Conservation (phyloP, 306 rosid species). For the Prosopis cineraria region DNA sequence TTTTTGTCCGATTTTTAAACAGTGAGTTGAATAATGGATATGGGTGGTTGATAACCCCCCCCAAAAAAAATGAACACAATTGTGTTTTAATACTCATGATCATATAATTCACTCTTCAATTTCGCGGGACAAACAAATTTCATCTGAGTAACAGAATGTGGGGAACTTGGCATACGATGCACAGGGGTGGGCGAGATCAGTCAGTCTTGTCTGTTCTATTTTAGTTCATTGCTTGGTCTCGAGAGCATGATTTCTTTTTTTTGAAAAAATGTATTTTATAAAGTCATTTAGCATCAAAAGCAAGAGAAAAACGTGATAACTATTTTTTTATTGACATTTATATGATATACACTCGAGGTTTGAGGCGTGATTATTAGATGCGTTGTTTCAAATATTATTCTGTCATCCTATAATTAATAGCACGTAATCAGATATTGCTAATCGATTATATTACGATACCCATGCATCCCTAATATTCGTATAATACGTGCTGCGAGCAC, state of each 20-base stretch:
- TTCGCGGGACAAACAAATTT: not conserved
- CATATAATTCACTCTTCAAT: not conserved
- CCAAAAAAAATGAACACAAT: too few relatives aligned
- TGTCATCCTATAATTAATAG: not conserved
- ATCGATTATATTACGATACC: not conserved
- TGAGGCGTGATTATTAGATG: not conserved
- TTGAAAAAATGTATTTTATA: not conserved
- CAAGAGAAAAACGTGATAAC: not conserved
- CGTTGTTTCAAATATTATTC: not conserved
- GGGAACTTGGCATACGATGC: too few relatives aligned
- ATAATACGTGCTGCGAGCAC: too few relatives aligned
- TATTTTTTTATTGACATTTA: not conserved
- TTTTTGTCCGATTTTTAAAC: not conserved
- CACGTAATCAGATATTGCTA: not conserved
- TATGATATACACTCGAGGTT: not conserved
- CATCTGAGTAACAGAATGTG: too few relatives aligned
- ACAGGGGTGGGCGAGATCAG: too few relatives aligned
- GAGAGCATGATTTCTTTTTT: not conserved
- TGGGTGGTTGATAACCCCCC: not conserved
- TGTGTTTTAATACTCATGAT: too few relatives aligned
- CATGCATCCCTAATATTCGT: not conserved
- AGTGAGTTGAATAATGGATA: not conserved
- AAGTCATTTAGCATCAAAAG: not conserved
- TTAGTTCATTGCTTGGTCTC: not conserved
- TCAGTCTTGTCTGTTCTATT: not conserved